Conservation (phyloP, 2,329 filamentous ascomycete species). For the Fusarium irregulare region DNA sequence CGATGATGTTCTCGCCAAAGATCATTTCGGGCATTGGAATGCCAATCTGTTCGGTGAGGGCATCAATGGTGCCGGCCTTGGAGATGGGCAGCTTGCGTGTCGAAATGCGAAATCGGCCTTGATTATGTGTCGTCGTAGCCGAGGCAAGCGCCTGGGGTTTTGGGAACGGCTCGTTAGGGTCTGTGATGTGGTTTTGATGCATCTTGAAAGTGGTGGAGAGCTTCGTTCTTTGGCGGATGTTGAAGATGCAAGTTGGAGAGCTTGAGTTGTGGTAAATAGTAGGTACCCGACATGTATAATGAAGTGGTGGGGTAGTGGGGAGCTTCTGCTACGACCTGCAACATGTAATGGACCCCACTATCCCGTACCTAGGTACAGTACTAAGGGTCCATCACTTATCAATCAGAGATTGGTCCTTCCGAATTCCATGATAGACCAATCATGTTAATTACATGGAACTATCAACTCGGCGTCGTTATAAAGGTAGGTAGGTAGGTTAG, state of each 20-base stretch:
- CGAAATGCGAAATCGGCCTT: conserved; percentile 77
- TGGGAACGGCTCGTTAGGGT: conserved; percentile 66
- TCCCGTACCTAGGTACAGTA: background rate
- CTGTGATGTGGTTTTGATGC: conserved; percentile 51
- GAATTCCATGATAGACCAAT: background rate
- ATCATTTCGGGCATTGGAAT: conserved; percentile 99
- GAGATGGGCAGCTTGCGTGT: conserved; percentile 95
- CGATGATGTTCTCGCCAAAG: conserved; percentile 92
- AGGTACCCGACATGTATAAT: background rate
- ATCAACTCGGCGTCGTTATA: background rate
- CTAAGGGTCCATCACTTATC: background rate
- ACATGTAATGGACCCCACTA: background rate
- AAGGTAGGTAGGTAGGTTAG: too few species aligned
- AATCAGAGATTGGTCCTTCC: background rate
- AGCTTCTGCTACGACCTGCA: background rate
- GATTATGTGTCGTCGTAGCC: conserved; percentile 67
- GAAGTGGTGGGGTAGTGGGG: conserved; percentile 12
- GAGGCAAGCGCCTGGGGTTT: conserved; percentile 60
- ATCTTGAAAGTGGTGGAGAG: conserved; percentile 42
- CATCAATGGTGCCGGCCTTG: conserved; percentile 89
- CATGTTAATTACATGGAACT: background rate
- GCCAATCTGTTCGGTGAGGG: conserved; percentile 79
- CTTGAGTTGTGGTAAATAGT: conserved; percentile 1
- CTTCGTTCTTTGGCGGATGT: background rate
- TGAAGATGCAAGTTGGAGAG: conserved; percentile 3